phyloP scores from a whole-genome alignment of 805 yeast genomes.

The Wickerhamiella australiensis region DNA sequence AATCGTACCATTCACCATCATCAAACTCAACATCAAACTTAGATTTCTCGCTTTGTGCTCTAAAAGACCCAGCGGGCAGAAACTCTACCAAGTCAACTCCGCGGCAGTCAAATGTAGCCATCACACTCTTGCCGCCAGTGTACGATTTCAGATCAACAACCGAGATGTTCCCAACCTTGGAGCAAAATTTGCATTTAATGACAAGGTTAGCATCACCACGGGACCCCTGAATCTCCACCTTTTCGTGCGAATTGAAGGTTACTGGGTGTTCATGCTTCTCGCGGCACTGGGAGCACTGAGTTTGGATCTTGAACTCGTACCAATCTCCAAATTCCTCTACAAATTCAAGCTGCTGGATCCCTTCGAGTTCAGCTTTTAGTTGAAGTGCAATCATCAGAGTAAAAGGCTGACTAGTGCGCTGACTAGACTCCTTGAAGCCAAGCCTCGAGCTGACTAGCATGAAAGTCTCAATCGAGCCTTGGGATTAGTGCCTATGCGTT shows the following conservation, averaged over 20 bases:
- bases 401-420: too few species aligned
- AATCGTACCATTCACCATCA: slow-evolving; percentile 89
- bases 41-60: slow-evolving; percentile 38
- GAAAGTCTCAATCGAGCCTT: too few species aligned
- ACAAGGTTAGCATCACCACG: slow-evolving; percentile 77
- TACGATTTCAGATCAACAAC: slow-evolving; percentile 25
- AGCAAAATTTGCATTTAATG: slow-evolving; percentile 60
- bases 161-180: slow-evolving; percentile 28
- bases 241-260: slow-evolving; percentile 49
- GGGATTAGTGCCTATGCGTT: too few species aligned
- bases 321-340: slow-evolving; percentile 48
- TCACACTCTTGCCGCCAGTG: slow-evolving; percentile 32
- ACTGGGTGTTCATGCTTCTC: slow-evolving; percentile 63
- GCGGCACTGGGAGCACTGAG: slow-evolving; percentile 69
- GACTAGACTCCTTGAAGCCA: too few species aligned
- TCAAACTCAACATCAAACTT: slow-evolving; percentile 55
- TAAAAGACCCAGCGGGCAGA: slow-evolving; percentile 36
- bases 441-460: too few species aligned
- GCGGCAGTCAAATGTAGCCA: slow-evolving; percentile 70
- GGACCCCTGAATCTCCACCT: slow-evolving; percentile 42
- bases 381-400: slow-evolving; percentile 26
- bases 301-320: slow-evolving; percentile 61
- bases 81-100: slow-evolving; percentile 68
- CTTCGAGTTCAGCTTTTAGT: slow-evolving; percentile 38
- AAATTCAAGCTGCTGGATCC: slow-evolving; percentile 46